Evolutionary conservation across 1,284 basidiomycete species (phyloP), one percentile per base, ranked within the genome.

Genomic region (Cryptococcus wingfieldii): DNA sequence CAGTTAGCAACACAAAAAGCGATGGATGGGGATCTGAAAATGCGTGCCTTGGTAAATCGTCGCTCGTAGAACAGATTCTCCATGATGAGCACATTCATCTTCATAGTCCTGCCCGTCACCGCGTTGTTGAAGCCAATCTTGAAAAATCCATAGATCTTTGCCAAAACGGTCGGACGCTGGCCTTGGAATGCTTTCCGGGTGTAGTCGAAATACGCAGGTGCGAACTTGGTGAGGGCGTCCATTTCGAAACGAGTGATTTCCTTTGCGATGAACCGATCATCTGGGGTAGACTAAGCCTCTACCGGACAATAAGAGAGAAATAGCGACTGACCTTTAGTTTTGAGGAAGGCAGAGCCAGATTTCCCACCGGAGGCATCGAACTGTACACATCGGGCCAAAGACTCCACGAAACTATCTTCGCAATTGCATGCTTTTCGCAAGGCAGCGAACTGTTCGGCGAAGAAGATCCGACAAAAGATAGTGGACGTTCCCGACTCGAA

Each of bases 231-330:
- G 83, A 98, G 90, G 0, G 90, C 89, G 70, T 97, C 91, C 67
- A 98, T 81, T 74, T 99, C 96, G 41, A 89, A 82, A 54, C 86
- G 83, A 0, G 93, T 96, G 34, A 98, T 84, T 70, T 97, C 95
- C 72, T 99, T 99, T 47, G 96, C 91, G 63, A 99, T 94, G 79
- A 98, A 95, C 4, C 96, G 90, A 72, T 98, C 93, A 72, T 99
- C 96, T 34, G 10, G 6, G 10, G 31, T 34, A 10, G 10, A 10
- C 6, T 34, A 10, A 34, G 31, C 31, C 3, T 34, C 31, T 34
- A 10, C 31, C 31, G 31, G 10, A 34, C 31, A 34, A 10, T 34
- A 34, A 90, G 66, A 41, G 50, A 55, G 39, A 53, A 4, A 31
- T n/a, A n/a, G 19, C 8, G 3, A 65, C 76, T 56, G 63, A 90